Percentiles rank a stretch among this genome's conserved stretches.
Evolutionary conservation across 495 filamentous ascomycete genomes (phyloP).

Genomic region (Lophiotrema nucula): DNA sequence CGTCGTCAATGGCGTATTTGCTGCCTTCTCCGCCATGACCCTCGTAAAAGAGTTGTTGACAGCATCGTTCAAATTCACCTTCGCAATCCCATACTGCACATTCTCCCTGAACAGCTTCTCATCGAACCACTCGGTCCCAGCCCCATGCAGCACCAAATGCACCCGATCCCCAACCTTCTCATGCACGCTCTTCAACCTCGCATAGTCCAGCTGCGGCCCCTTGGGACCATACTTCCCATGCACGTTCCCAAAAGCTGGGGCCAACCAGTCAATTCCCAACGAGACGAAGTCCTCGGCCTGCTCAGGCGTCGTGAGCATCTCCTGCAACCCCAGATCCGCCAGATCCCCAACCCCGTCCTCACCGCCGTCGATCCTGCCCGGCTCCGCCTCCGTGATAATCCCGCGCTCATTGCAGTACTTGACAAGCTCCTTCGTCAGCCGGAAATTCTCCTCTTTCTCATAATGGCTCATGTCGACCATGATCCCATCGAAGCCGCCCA

Average conservation of each 20-base stretch:
- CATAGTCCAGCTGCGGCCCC: slow-evolving; percentile 71
- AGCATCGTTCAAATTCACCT: slow-evolving; percentile 80
- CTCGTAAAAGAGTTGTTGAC: slow-evolving; percentile 68
- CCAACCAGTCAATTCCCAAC: slow-evolving; percentile 77
- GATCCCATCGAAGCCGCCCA: background rate
- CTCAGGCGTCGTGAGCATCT: slow-evolving; percentile 71
- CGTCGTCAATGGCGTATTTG: slow-evolving; percentile 62
- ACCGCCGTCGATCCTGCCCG: slow-evolving; percentile 77
- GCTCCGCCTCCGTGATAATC: slow-evolving; percentile 77
- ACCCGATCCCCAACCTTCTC: slow-evolving; percentile 60
- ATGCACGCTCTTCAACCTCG: slow-evolving; percentile 62
- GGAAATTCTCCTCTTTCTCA: slow-evolving; percentile 76
- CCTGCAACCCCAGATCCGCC: slow-evolving; percentile 68
- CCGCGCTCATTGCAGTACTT: slow-evolving; percentile 69
- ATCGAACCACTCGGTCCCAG: slow-evolving; percentile 61
- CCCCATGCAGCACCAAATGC: slow-evolving; percentile 71
- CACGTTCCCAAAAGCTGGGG: slow-evolving; percentile 82
- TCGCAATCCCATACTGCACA: slow-evolving; percentile 67
- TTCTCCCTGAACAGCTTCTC: slow-evolving; percentile 65
- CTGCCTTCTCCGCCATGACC: slow-evolving; percentile 64
- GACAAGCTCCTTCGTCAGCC: slow-evolving; percentile 66
- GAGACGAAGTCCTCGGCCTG: slow-evolving; percentile 72
- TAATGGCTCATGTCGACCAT: slow-evolving; percentile 55
- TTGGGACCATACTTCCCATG: slow-evolving; percentile 76
- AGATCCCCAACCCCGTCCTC: slow-evolving; percentile 81